Base-by-base conservation (phyloP, 768 basidiomycete species). In the Termitomyces sp. region DNA sequence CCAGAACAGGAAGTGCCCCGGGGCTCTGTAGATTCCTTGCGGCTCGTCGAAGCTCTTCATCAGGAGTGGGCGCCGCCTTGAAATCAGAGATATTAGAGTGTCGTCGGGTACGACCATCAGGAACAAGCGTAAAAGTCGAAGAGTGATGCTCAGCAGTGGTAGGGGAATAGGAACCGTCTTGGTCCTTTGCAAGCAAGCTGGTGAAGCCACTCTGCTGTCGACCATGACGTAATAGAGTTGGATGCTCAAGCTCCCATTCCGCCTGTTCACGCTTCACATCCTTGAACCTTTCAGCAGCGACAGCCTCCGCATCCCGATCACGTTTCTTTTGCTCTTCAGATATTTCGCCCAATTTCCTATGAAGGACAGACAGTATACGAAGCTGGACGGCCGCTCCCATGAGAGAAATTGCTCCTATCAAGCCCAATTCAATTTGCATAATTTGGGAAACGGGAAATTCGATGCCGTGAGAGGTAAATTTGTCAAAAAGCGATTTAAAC, bases 351-450 rank as follows among this genome's bases (percentile, higher is more conserved):
- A 95, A 74, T 70, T 92, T 91, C 60, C 78, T 78, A 67, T 87
- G 86, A 15, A 98, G 83, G 44, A 91, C 79, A 56, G 82, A 82
- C 59, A 94, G 82, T 60, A 97, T 85, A 53, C 90, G 88, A 64
- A 94, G 80, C 71, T 98, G 96, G 46, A 97, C 88, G 2, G 94
- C 91, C 30, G 86, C 83, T 43, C 93, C 92, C 84, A 91, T 90
- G 54, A 96, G 73, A 26, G 90, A 78, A 41, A 95, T 76, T 2
- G 93, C 92, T 44, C 78, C 91, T 57, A 93, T 83, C 62, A 97
- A 81, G 30, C 94, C 95, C 31, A 98, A 79, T 67, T 97, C 95
- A 57, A 98, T 94, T 67, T 91, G 80, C 92, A 95, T 96, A 8
- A 86, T 86, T 67, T 94, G 93, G 5, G 89, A 81, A 52, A 95